Conservation (phyloP, 176 grass and related monocot species). For the Olyra latifolia region DNA sequence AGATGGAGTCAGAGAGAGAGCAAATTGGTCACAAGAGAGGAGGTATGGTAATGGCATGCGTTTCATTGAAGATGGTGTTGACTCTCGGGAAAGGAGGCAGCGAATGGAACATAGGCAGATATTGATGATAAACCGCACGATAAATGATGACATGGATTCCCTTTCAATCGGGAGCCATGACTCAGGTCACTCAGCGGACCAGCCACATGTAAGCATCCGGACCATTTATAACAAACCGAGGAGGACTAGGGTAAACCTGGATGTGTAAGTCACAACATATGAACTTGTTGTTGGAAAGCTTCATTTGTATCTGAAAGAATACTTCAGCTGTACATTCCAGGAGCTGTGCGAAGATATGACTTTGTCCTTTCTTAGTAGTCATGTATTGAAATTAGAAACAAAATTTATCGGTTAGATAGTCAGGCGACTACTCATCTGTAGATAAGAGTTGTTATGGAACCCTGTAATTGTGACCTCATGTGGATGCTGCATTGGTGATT, state of each 20-base stretch:
- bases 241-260: slow-evolving; percentile 30
- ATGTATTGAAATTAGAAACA: not conserved
- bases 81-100: slow-evolving; percentile 33
- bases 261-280: not conserved
- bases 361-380: not conserved
- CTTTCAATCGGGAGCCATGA: slow-evolving; percentile 25
- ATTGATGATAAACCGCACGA: slow-evolving; percentile 41
- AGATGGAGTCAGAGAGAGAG: slow-evolving; percentile 16
- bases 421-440: slow-evolving; percentile 15
- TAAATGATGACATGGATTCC: slow-evolving; percentile 30
- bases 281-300: not conserved
- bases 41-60: slow-evolving; percentile 16
- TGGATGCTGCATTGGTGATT: slow-evolving; percentile 24
- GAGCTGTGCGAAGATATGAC: slow-evolving; percentile 6
- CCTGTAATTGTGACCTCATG: slow-evolving; percentile 20
- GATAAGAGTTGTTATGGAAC: slow-evolving; percentile 2
- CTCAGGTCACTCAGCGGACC: not conserved
- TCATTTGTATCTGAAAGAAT: slow-evolving; percentile 8
- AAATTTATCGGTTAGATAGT: slow-evolving; percentile 2
- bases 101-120: slow-evolving; percentile 47
- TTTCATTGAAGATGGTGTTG: not conserved
- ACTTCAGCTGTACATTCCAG: slow-evolving; percentile 32
- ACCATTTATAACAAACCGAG: slow-evolving; percentile 43
- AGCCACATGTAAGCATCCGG: slow-evolving; percentile 1
- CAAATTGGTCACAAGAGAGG: slow-evolving; percentile 28